These are phyloP conservation scores for Phytopythium delawarense DNA, from an alignment of 352 stramenopile species.

Conservation along the genomic window DNA sequence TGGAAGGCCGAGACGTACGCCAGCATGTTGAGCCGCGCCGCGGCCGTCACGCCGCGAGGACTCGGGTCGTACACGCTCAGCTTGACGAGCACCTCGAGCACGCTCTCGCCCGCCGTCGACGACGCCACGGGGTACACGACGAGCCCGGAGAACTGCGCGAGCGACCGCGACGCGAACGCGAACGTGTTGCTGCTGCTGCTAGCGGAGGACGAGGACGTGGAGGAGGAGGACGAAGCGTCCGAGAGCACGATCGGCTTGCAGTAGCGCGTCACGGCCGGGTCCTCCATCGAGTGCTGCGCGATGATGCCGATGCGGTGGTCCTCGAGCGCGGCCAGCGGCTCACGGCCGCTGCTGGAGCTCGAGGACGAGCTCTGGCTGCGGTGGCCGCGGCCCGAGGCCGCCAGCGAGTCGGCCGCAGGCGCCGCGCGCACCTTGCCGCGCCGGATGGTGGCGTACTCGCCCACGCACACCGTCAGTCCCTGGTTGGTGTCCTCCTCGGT, in stretches of 20 bases:
- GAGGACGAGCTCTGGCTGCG: slow-evolving; percentile 1
- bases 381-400: background rate
- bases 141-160: slow-evolving; percentile 60
- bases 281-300: slow-evolving; percentile 62
- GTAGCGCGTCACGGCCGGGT: slow-evolving; percentile 50
- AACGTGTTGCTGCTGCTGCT: slow-evolving; percentile 12
- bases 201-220: slow-evolving; percentile 16
- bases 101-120: slow-evolving; percentile 24
- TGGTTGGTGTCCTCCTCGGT: slow-evolving; percentile 1
- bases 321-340: background rate
- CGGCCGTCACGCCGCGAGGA: slow-evolving; percentile 27
- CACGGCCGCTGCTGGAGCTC: background rate
- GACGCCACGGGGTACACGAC: slow-evolving; percentile 56
- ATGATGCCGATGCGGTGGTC: slow-evolving; percentile 64
- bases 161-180: slow-evolving; percentile 30
- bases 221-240: slow-evolving; percentile 12
- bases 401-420: slow-evolving; percentile 12
- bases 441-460: slow-evolving; percentile 63
- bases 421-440: slow-evolving; percentile 32
- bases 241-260: slow-evolving; percentile 51
- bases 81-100: slow-evolving; percentile 65
- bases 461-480: slow-evolving; percentile 40
- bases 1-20: slow-evolving; percentile 42
- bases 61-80: slow-evolving; percentile 49
- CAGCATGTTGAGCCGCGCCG: slow-evolving; percentile 46